Conservation (phyloP, 2,329 filamentous ascomycete genomes). For the Capronia coronata region DNA sequence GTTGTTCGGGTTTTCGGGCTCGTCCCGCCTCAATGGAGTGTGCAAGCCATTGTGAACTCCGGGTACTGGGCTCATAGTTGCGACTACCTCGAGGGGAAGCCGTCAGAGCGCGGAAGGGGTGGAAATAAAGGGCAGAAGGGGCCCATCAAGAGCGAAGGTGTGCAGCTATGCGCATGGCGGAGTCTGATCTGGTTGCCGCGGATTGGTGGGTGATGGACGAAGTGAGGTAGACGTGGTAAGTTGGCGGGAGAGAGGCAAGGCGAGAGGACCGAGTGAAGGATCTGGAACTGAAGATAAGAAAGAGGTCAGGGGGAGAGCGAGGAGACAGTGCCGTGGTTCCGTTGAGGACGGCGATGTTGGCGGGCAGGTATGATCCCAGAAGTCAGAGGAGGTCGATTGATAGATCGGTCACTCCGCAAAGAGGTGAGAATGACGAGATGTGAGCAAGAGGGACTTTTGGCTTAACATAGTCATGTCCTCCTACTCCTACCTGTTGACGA, state of each 20-base stretch:
- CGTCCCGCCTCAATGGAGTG: slow-evolving; percentile 14
- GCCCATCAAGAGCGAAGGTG: slow-evolving; percentile 16
- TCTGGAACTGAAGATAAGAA: neutral
- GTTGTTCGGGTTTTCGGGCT: slow-evolving; percentile 16
- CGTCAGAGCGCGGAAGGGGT: neutral
- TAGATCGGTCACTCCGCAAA: neutral
- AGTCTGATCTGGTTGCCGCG: neutral
- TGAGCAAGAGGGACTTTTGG: neutral
- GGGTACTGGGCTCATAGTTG: slow-evolving; percentile 24
- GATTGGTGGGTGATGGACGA: no score
- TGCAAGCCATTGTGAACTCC: slow-evolving; percentile 19
- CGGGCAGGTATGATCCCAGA: neutral
- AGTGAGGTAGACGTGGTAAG: no score
- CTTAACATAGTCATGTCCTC: no score
- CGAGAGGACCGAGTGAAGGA: neutral
- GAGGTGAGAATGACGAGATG: neutral
- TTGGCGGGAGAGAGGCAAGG: no score
- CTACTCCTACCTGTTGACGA: no score
- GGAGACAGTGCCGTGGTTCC: neutral
- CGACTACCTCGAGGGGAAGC: neutral
- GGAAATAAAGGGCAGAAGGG: neutral
- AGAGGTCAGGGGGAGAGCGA: neutral
- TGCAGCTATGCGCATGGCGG: slow-evolving; percentile 8
- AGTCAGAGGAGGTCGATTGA: neutral
- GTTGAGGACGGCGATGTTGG: neutral